Conservation (phyloP, 2,329 filamentous ascomycete species). For the Sporothrix pseudoabietina region DNA sequence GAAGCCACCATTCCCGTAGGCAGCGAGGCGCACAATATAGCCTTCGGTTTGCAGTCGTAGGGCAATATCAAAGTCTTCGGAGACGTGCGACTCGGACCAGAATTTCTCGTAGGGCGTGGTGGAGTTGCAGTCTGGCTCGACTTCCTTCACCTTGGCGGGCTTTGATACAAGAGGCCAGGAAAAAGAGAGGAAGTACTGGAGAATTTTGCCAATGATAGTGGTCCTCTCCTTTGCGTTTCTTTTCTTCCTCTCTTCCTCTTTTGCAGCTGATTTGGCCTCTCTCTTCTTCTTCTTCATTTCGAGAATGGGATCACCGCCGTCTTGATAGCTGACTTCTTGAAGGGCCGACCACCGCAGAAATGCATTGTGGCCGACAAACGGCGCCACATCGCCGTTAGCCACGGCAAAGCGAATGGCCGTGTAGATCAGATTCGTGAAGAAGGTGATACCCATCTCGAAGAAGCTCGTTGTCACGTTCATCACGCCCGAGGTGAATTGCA, state of each 20-base stretch:
- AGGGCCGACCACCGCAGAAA: conserved; percentile 74
- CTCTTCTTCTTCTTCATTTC: not conserved
- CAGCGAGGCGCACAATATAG: conserved; percentile 71
- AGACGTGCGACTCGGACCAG: conserved; percentile 79
- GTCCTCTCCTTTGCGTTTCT: not conserved
- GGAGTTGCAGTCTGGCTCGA: conserved; percentile 41
- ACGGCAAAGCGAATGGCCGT: conserved; percentile 75
- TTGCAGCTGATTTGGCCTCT: not conserved
- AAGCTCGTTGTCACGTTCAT: conserved; percentile 77
- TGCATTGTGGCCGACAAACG: conserved; percentile 78
- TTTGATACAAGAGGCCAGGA: conserved; percentile 69
- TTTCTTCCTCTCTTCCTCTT: not conserved
- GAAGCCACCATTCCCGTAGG: conserved; percentile 73
- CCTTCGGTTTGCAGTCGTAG: conserved; percentile 72
- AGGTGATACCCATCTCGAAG: conserved; percentile 70
- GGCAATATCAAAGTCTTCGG: conserved; percentile 81
- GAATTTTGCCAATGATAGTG: not conserved
- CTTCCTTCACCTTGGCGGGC: conserved; percentile 49
- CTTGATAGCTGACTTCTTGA: conserved; percentile 70
- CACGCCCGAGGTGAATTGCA: conserved; percentile 76
- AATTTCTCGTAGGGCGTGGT: conserved; percentile 74
- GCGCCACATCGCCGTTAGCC: conserved; percentile 73
- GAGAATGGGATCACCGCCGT: conserved; percentile 57
- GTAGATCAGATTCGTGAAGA: conserved; percentile 75
- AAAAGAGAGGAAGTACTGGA: conserved; percentile 70